Evolutionary conservation across 441 rosid genomes (phyloP), one percentile per base, ranked within the genome.

Genomic region (Corymbia citriodora): DNA sequence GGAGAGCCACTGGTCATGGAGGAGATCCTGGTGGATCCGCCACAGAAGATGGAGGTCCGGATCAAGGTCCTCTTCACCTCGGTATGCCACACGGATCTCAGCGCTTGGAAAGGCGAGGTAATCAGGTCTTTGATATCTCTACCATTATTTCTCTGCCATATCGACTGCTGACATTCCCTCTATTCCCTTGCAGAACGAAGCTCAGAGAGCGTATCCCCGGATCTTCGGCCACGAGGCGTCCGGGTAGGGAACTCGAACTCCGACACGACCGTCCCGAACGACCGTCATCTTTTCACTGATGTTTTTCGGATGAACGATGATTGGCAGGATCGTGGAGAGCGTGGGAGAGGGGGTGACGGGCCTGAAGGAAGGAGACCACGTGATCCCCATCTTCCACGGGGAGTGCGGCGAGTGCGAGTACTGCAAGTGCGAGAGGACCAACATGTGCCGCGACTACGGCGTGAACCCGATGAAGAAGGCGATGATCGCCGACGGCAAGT

Each of bases 221-320:
- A 93, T 94, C 54, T 72, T 94, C 23, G 95, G 96, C 50, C 96
- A 94, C 65, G 96, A 94, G 90, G 96, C 95, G 55, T 94, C 93
- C 1, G 96, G 96, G 94, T 93, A 90, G 48, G 85, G 53, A 87
- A 40, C 33, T 45, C 63, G 14, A 59, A 59, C 65, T 59, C n/a
- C 0, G 27, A n/a, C 55, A 50, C 49, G 33, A 61, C 14, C 10
- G 83, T 36, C 8, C 53, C 23, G 31, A 14, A 7, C 6, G 59
- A 17, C n/a, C 5, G 65, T 25, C 29, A 57, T 23, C 11, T 59
- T 59, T 25, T n/a, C 53, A 79, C 29, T 53, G 88, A 53, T 4
- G 61, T 53, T 87, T 53, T 87, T 6, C 33, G 29, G 19, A n/a
- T 54, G 88, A 50, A 52, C 31, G 14, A 11, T 74, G 31, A 13